Percentiles rank a stretch among this genome's conserved stretches.
Conservation (phyloP, 306 rosid species). For the Rosa chinensis region DNA sequence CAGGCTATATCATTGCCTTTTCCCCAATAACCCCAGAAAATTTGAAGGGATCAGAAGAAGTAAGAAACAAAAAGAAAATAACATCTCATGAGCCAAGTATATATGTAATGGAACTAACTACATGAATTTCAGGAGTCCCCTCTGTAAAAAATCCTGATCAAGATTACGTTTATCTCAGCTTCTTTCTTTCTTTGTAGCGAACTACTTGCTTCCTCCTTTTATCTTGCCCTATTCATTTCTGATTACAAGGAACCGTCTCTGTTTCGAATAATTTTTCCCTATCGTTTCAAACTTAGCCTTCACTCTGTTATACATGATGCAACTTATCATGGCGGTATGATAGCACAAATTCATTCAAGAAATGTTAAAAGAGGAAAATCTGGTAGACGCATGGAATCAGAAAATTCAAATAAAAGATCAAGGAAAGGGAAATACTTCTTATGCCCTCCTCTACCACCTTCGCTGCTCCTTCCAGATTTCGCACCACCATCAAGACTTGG, state of each 20-base stretch:
- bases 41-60: too few species aligned
- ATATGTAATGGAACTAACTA: not conserved
- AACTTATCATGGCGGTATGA: not conserved
- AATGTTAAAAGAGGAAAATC: not conserved
- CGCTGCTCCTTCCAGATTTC: constrained; percentile 66
- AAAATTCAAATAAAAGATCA: not conserved
- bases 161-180: not conserved
- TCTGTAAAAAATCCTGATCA: not conserved
- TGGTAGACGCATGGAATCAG: not conserved
- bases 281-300: not conserved
- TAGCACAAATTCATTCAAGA: not conserved
- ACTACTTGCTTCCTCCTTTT: not conserved
- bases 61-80: too few species aligned
- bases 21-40: too few species aligned
- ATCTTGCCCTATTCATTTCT: not conserved
- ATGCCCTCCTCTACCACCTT: constrained; percentile 80
- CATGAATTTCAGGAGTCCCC: not conserved
- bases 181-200: not conserved
- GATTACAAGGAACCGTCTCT: not conserved
- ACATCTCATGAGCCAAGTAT: not conserved
- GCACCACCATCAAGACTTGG: constrained; percentile 48
- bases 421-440: constrained; percentile 60
- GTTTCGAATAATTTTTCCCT: not conserved
- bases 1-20: not conserved
- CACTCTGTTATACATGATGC: not conserved